Conservation (phyloP, 306 rosid species). For the Morella rubra region DNA sequence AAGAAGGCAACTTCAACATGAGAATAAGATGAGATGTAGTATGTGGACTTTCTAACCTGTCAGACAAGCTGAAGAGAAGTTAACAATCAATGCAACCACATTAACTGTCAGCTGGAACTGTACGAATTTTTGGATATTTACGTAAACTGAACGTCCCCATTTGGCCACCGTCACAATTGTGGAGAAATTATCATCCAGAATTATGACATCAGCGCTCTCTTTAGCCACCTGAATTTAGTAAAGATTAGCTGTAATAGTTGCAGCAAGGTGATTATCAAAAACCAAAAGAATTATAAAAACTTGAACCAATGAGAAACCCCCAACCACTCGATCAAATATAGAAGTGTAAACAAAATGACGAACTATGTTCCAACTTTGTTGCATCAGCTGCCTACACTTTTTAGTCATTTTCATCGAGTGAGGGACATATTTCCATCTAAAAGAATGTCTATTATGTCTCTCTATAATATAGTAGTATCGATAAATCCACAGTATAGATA, state of each 20-base stretch:
- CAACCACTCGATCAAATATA: not conserved
- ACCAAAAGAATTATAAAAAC: not conserved
- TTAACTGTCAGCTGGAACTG: conserved; percentile 97
- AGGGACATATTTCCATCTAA: not conserved
- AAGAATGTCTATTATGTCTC: not conserved
- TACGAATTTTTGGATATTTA: conserved; percentile 91
- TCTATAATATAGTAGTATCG: not conserved
- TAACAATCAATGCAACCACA: conserved; percentile 85
- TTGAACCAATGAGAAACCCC: not conserved
- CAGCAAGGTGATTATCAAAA: conserved; percentile 4
- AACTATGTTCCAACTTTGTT: not conserved
- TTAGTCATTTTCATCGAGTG: not conserved
- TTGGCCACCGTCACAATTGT: conserved; percentile 93
- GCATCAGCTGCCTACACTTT: not conserved
- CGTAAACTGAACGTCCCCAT: conserved; percentile 98
- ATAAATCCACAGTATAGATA: not conserved
- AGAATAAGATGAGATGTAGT: not conserved
- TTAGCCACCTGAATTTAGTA: conserved; percentile 76
- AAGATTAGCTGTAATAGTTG: conserved; percentile 15
- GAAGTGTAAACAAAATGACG: not conserved
- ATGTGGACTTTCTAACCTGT: conserved; percentile 59
- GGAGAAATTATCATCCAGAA: conserved; percentile 95
- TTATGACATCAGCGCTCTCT: conserved; percentile 97
- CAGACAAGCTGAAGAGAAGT: conserved; percentile 89
- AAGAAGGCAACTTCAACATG: conserved; percentile 1